Base-by-base conservation (phyloP, 306 rosid genomes). In the Arachis hypogaea region DNA sequence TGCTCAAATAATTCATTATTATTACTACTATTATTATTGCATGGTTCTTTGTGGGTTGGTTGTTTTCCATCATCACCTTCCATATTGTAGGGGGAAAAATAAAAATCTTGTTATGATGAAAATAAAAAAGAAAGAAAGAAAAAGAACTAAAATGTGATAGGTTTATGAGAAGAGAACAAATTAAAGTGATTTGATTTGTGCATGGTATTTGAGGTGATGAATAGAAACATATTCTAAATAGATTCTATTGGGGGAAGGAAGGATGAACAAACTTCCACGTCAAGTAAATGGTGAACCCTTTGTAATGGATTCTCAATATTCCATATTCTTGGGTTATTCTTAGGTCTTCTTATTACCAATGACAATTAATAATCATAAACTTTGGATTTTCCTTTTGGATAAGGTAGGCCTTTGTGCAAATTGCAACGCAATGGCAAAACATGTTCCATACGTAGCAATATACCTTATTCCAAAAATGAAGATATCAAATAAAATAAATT, bases 261-360 rank as follows among this genome's bases (percentile, higher is more conserved):
- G 44, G 74, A 73, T 68, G 69, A 80, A 83, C 63, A 67, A 80
- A 80, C 96, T 86, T 86, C 62, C 68, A 57, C 59, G 79, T 81
- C 72, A 88, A 85, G 97, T 77, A 93, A 89, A 46, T 81, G 78
- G 79, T 33, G 38, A 83, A 85, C 69, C 83, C 77, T 66, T 64
- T 73, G 51, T 57, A 41, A 62, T 77, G 77, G 75, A 76, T 83
- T 81, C 85, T 41, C 45, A 38, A 66, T 59, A 88, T 86, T 89
- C 90, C 78, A 72, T 71, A 90, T 88, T 93, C 92, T 77, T 76
- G 70, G 52, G 44, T 56, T 82, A 54, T 61, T 61, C 41, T 65
- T 40, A 79, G 52, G 84, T 51, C 45, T 79, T 45, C 68, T 42
- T 55, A 52, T 74, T 60, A 44, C 57, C 68, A 9, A 55, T 8